A percentile compares a stretch with the other conserved stretches of the same genome.
These are phyloP conservation scores for Epichloe bromicola DNA, from an alignment of 2,329 filamentous ascomycete genomes.

Conservation along the genomic window DNA sequence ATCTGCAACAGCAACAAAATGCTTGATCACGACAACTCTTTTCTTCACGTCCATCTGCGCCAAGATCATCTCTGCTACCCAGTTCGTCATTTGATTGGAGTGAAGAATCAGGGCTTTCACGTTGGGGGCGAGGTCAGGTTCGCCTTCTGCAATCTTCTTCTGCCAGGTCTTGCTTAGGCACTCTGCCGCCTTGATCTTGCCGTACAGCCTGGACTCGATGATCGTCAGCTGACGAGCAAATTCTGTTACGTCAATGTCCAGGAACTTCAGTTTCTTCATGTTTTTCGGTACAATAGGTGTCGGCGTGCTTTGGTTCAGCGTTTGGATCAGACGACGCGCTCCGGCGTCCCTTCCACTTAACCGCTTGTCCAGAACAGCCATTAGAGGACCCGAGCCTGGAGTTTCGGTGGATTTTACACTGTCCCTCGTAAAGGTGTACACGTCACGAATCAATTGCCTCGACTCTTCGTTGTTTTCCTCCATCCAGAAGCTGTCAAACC, in stretches of 20 bases:
- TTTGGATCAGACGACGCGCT: slow-evolving; percentile 76
- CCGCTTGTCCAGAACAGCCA: slow-evolving; percentile 79
- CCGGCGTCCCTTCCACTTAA: slow-evolving; percentile 78
- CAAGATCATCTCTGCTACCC: slow-evolving; percentile 98
- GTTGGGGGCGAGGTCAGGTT: slow-evolving; percentile 78
- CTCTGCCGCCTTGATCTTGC: slow-evolving; percentile 90
- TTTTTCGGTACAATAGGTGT: slow-evolving; percentile 92
- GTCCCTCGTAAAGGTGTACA: slow-evolving; percentile 83
- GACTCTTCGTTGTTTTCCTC: slow-evolving; percentile 78
- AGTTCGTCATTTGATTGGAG: slow-evolving; percentile 97
- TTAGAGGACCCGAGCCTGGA: slow-evolving; percentile 71
- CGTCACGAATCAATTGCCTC: slow-evolving; percentile 71
- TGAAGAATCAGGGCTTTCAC: slow-evolving; percentile 94
- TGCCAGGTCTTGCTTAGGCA: slow-evolving; percentile 99
- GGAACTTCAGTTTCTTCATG: slow-evolving; percentile 98
- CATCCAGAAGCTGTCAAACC: slow-evolving; percentile 99
- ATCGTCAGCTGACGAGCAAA: slow-evolving; percentile 97
- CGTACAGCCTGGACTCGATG: slow-evolving; percentile 87
- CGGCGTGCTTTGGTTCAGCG: slow-evolving; percentile 69
- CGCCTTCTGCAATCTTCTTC: slow-evolving; percentile 75
- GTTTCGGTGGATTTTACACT: slow-evolving; percentile 89
- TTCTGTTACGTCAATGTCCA: slow-evolving; percentile 90
- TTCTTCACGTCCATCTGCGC: slow-evolving; percentile 92
- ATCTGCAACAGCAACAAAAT: slow-evolving; percentile 93
- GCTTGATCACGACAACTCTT: slow-evolving; percentile 93